A percentile compares a stretch with the other conserved stretches of the same genome.
These are phyloP conservation scores for Rhodamnia argentea DNA, from an alignment of 345 rosid species.

Conservation along the genomic window DNA sequence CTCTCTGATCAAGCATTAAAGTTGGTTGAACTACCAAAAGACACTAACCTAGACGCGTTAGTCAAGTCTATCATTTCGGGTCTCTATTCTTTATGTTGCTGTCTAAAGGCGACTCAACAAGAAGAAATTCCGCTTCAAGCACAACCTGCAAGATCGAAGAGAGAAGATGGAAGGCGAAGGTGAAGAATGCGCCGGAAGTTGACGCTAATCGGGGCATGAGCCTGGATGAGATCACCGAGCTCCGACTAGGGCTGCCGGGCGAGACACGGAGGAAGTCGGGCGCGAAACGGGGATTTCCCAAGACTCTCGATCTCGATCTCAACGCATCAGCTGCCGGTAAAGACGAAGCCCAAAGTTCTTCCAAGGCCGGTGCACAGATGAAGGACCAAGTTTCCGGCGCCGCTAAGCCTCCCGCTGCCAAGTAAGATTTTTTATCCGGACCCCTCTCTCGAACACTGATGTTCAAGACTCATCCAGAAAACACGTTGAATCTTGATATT, in stretches of 20 bases:
- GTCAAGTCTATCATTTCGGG: neutral
- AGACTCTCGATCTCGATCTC: neutral
- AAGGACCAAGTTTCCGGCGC: constrained; percentile 2
- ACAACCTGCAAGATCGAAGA: neutral
- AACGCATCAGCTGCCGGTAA: neutral
- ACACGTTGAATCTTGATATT: neutral
- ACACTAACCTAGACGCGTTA: neutral
- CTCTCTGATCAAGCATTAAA: too few relatives aligned
- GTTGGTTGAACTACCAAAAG: too few relatives aligned
- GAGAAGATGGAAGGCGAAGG: neutral
- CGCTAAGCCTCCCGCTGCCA: constrained; percentile 17
- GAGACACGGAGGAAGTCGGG: constrained; percentile 16
- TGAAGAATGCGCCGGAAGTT: constrained; percentile 16
- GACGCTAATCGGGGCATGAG: constrained; percentile 7
- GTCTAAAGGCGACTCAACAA: neutral
- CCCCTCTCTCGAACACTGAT: neutral
- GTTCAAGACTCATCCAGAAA: neutral
- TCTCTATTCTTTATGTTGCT: neutral
- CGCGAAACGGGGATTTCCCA: constrained; percentile 30
- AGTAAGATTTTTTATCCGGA: constrained; percentile 10
- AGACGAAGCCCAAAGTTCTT: neutral
- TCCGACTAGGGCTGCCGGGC: constrained; percentile 62
- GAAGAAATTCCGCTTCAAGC: neutral
- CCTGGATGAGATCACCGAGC: constrained; percentile 37
- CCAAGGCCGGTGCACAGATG: neutral